Evolutionary conservation across 768 basidiomycete genomes (phyloP), one percentile per base, ranked within the genome.

Genomic region (Russula sp.): DNA sequence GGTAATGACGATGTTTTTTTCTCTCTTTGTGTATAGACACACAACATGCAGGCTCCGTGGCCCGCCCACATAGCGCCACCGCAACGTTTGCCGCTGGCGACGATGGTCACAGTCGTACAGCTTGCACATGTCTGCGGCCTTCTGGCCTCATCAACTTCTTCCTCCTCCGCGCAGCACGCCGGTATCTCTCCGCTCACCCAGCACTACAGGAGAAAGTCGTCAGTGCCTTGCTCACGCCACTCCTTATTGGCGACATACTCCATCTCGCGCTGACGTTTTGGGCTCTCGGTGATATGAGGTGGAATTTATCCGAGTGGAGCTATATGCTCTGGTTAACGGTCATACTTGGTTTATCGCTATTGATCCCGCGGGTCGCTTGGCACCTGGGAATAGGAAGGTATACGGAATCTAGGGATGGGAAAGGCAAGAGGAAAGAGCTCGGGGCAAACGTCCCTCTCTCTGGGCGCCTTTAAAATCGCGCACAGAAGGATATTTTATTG

Each of bases 11-110:
- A 9, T 10, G 18, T 20, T 53, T 53, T 13, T 52, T 2, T 30
- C 20, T 26, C 1, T 16, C 8, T 28, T 8, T 9, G 14, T 18
- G 22, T 40, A 38, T 71, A 92, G 89, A 81, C 84, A 3, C 85
- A 90, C 68, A 87, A 90, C 71, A 74, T 80, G 51, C 89, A 91
- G 74, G 89, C 89, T 2, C 88, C 89, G 28, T 90, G 89, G 89
- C 79, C 84, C 26, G 55, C 73, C 26, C 74, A 76, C 62, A 75
- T 68, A 48, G 71, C 76, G 7, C 84, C 87, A 40, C 81, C 83
- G 18, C 70, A 75, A 38, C 76, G 71, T 36, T 77, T 89, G 20
- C 83, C 86, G 1, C 79, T 71, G 38, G 89, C 89, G 1, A 85
- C 89, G 14, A 73, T 83, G 26, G 86, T 91, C 55, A 89, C 88